Evolutionary conservation across 176 grass and related monocot genomes (phyloP), one percentile per base, ranked within the genome.

Genomic region (Canna indica): DNA sequence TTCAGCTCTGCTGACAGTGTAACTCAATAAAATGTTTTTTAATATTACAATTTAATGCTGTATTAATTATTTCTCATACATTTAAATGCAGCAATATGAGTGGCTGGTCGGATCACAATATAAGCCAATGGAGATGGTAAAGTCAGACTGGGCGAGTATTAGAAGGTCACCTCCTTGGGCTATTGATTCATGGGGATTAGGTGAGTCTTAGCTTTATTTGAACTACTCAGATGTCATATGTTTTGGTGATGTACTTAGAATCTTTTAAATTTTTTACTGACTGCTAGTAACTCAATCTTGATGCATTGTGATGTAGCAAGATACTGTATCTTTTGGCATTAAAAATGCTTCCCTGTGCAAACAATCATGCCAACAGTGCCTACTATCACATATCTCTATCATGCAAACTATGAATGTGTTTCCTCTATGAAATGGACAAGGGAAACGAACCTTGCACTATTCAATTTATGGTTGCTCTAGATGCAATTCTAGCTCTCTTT

Each of bases 101-200:
- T 99, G 95, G 95, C 70, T 99, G 81, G 73, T 99, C 82, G 95
- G 95, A 78, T 71, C 78, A 0, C 90, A 99, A 68, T 99, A 94
- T 80, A 99, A 99, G 68, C 69, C 95, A 78, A 72, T 99, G 95
- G 95, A 99, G 81, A 65, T 90, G 48, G 73, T 80, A 60, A 99
- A 99, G 68, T 93, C 95, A 74, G 95, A 99, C 63, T 99, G 95
- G 95, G 75, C 72, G 67, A 42, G 81, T 46, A 93, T 99, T 83
- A 99, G 95, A 80, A 94, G 88, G 75, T 99, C 95, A 44, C 90
- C 95, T 78, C 82, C 95, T 1, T 99, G 95, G 95, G 72, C 90
- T 35, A 90, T 99, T 84, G 95, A 99, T 78, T 91, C 90, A 60
- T 99, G 95, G 95, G 95, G 95, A 65, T 76, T 99, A 77, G 95